phyloP scores from a whole-genome alignment of 257 asterid genomes.

The Solanum bulbocastanum region DNA sequence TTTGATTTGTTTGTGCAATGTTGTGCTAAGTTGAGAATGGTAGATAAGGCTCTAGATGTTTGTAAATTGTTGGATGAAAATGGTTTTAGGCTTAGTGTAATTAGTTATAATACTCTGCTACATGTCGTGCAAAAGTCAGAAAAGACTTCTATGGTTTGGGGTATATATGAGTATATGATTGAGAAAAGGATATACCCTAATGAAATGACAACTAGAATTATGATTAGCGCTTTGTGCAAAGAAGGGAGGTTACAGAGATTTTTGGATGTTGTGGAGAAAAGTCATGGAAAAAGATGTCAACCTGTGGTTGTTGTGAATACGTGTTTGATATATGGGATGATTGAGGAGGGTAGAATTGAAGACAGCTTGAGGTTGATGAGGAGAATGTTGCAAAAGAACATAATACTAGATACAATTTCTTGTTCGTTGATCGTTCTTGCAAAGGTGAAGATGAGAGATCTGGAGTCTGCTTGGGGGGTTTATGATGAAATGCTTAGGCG shows the following conservation, averaged over 20 bases:
- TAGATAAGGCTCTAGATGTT: conserved; percentile 36
- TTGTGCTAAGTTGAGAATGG: conserved; percentile 64
- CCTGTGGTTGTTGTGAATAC: conserved; percentile 56
- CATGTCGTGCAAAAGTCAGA: conserved; percentile 57
- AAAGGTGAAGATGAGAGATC: conserved; percentile 53
- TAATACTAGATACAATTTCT: conserved; percentile 50
- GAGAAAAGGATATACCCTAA: conserved; percentile 38
- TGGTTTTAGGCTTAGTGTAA: conserved; percentile 45
- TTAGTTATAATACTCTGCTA: conserved; percentile 57
- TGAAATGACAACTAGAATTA: conserved; percentile 42
- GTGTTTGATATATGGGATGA: conserved; percentile 51
- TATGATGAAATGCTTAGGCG: conserved; percentile 59
- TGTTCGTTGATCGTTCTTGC: conserved; percentile 55
- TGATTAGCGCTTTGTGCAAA: conserved; percentile 63
- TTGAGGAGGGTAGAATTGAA: conserved; percentile 40
- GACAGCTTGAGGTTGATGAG: conserved; percentile 47
- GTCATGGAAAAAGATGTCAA: conserved; percentile 62
- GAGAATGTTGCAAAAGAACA: conserved; percentile 52
- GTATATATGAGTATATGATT: conserved; percentile 56
- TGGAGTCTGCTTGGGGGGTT: conserved; percentile 44
- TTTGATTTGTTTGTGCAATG: conserved; percentile 66
- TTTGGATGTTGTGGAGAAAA: conserved; percentile 44
- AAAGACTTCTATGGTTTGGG: conserved; percentile 39
- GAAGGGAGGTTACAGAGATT: conserved; percentile 49
- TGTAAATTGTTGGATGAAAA: conserved; percentile 39